Base-by-base conservation (phyloP, 768 basidiomycete genomes). In the Rhizopogon roseolus region DNA sequence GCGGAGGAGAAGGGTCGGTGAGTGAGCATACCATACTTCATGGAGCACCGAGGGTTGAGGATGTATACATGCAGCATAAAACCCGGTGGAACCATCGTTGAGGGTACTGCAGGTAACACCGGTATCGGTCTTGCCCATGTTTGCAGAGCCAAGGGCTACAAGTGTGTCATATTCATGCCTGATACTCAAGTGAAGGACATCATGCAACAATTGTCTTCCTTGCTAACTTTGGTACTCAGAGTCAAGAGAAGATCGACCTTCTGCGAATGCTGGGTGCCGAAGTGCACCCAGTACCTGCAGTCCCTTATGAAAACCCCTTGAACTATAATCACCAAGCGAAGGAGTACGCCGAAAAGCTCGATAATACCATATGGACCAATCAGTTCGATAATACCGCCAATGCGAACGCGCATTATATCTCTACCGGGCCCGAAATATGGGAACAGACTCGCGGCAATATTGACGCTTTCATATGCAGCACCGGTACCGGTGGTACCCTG, bases 91-190 rank as follows among this genome's bases (percentile, higher is more conserved):
- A 98, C 94, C 2, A 86, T 99, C 54, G 93, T 99, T 5, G 96
- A 99, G 70, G 96, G 96, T 3, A 99, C 96, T 3, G 96, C 96
- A 38, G 96, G 96, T 14, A 99, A 99, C 75, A 99, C 96, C 7
- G 96, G 95, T 39, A 97, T 97, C 53, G 95, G 95, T 36, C 79
- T 98, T 32, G 94, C 93, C 6, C 93, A 95, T 64, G 95, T 98
- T 51, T 98, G 97, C 71, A 76, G 97, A 59, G 82, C 92, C 6
- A 83, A 77, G 62, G 95, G 97, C 3, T 98, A 99, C 77, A 90
- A 86, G 67, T 98, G 97, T 69, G 96, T 99, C 9, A 99, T 99
- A 64, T 99, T 91, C 81, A 98, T 99, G 96, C 96, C 96, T 29
- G 77, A 97, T 68, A 93, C 88, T 4, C 90, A 97, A 80, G 90